A percentile compares a stretch with the other conserved stretches of the same genome.
Conservation (phyloP, 257 asterid species). For the Osmanthus fragrans region DNA sequence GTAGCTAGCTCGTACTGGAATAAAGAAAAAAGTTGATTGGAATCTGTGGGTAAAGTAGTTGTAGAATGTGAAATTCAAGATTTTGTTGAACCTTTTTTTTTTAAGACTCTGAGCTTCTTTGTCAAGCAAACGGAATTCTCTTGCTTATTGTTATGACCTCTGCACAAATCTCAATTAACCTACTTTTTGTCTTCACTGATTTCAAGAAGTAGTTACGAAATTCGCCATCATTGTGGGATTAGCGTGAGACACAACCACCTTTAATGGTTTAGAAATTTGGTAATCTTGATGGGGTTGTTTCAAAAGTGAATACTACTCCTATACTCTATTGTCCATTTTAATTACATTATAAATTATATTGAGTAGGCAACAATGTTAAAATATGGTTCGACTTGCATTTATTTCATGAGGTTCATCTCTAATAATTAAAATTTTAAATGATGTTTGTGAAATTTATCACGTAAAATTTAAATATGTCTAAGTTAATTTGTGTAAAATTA, state of each 20-base stretch:
- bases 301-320: not conserved
- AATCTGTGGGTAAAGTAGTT: conserved; percentile 14
- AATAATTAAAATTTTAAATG: too few species aligned
- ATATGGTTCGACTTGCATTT: too few species aligned
- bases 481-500: not conserved
- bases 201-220: conserved; percentile 1
- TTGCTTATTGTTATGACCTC: conserved; percentile 4
- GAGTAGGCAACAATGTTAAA: too few species aligned
- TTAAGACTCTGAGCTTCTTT: conserved; percentile 25
- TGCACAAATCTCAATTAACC: conserved; percentile 36
- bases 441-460: too few species aligned
- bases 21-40: conserved; percentile 3
- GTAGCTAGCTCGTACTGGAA: conserved; percentile 5
- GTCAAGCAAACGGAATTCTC: conserved; percentile 40
- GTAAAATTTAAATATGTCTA: too few species aligned
- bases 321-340: too few species aligned
- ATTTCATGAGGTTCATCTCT: too few species aligned
- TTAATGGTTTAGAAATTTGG: conserved; percentile 26
- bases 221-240: conserved; percentile 21
- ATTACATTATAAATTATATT: too few species aligned
- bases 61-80: conserved; percentile 7
- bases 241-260: conserved; percentile 32
- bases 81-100: conserved; percentile 5
- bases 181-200: not conserved
- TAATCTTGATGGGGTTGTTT: conserved; percentile 4